A percentile compares a stretch with the other conserved stretches of the same genome.
Evolutionary conservation across 2,329 filamentous ascomycete genomes (phyloP).

Genomic region (Raffaelea ambrosiae): DNA sequence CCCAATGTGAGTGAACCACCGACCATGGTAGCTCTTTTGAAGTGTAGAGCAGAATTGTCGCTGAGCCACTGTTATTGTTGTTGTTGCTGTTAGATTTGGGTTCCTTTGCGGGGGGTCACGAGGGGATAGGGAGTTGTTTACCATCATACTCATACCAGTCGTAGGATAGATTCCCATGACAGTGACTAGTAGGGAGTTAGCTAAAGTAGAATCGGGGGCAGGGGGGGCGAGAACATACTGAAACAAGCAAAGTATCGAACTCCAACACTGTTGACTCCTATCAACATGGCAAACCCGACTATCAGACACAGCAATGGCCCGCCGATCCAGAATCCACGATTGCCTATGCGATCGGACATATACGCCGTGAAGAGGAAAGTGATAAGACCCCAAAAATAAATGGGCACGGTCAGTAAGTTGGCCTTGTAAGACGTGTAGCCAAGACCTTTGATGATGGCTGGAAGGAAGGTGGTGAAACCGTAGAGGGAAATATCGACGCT

Average conservation of each 20-base stretch:
- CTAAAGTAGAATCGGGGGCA: not conserved
- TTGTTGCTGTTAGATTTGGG: too few relatives aligned
- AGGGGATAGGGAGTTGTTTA: too few relatives aligned
- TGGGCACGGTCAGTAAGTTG: constrained; percentile 24
- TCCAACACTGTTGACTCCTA: constrained; percentile 18
- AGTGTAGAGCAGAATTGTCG: constrained; percentile 37
- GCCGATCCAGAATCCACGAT: constrained; percentile 16
- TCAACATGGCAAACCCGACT: constrained; percentile 19
- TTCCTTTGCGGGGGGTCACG: too few relatives aligned
- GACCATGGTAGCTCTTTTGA: constrained; percentile 33
- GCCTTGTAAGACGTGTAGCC: constrained; percentile 23
- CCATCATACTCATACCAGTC: constrained; percentile 26
- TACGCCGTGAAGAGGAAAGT: constrained; percentile 19
- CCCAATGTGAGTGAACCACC: constrained; percentile 14
- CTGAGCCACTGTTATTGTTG: constrained; percentile 36
- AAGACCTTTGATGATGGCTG: constrained; percentile 25
- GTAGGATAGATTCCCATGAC: constrained; percentile 19
- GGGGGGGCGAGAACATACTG: not conserved
- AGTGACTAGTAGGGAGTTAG: not conserved
- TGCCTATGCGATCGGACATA: constrained; percentile 17
- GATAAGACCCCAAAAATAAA: constrained; percentile 19
- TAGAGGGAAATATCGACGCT: constrained; percentile 25
- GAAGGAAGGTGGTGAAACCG: constrained; percentile 25
- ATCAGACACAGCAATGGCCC: constrained; percentile 18
- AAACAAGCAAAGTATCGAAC: constrained; percentile 15